phyloP scores from a whole-genome alignment of 495 filamentous ascomycete species.

The Penicillium coffeae region DNA sequence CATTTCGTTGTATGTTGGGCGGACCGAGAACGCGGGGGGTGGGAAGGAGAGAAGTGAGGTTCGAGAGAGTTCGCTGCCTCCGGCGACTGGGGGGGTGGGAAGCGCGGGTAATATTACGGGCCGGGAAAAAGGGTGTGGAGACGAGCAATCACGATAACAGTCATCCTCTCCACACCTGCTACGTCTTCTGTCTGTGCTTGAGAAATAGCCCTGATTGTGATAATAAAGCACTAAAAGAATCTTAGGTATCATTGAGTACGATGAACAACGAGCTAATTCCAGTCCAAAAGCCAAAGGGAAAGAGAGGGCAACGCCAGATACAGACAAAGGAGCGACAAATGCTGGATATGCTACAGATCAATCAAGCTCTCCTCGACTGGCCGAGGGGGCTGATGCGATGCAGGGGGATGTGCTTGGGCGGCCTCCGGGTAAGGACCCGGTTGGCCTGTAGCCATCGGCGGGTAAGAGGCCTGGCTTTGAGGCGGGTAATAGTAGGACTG shows the following conservation, averaged over 20 bases:
- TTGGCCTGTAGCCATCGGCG: conserved; percentile 30
- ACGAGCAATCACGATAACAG: neutral
- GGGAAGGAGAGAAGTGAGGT: conserved; percentile 2
- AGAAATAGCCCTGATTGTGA: neutral
- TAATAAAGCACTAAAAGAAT: neutral
- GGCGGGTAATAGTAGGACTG: conserved; percentile 41
- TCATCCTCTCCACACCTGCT: too few species aligned
- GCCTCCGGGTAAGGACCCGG: conserved; percentile 60
- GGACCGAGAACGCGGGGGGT: neutral
- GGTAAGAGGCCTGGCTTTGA: conserved; percentile 26
- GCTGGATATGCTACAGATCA: conserved; percentile 49
- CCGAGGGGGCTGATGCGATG: conserved; percentile 38
- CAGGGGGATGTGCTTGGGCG: conserved; percentile 46
- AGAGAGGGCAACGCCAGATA: neutral
- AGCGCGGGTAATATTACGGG: conserved; percentile 19
- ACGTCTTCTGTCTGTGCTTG: too few species aligned
- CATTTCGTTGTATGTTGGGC: neutral
- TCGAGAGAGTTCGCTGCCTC: conserved; percentile 13
- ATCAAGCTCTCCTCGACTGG: conserved; percentile 88
- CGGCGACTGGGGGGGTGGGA: conserved; percentile 15
- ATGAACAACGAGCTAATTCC: neutral
- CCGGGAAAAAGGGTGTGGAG: conserved; percentile 2
- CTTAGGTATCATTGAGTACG: conserved; percentile 25
- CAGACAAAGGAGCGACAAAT: neutral
- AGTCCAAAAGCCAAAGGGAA: conserved; percentile 3